Evolutionary conservation across 768 basidiomycete genomes (phyloP).

Genomic region (Termitomyces bulborhizus): DNA sequence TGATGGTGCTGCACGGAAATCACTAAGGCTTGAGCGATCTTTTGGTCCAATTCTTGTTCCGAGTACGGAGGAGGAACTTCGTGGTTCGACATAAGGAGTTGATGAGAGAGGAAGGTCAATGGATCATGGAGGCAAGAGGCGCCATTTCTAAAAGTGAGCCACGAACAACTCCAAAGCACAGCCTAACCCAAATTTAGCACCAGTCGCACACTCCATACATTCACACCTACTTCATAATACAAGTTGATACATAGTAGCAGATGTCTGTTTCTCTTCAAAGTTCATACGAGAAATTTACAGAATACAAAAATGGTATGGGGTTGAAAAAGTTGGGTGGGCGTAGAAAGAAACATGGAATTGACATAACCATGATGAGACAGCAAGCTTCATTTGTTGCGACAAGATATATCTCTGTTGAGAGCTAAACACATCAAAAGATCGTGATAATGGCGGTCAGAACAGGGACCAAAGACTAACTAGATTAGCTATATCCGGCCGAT

Average conservation of each 20-base stretch:
- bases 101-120: not conserved
- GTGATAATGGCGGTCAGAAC: not conserved
- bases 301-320: not conserved
- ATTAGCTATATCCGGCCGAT: too few species aligned
- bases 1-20: slow-evolving; percentile 28
- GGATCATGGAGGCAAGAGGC: not conserved
- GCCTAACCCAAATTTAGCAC: not conserved
- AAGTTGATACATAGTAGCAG: not conserved
- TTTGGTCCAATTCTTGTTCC: slow-evolving; percentile 49
- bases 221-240: not conserved
- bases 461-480: not conserved
- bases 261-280: not conserved
- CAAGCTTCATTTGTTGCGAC: not conserved
- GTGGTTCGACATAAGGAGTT: slow-evolving; percentile 14
- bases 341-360: not conserved
- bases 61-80: slow-evolving; percentile 38
- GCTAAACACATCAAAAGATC: not conserved
- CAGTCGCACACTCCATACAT: not conserved
- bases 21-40: slow-evolving; percentile 35
- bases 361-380: not conserved
- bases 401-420: not conserved
- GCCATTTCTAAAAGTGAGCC: not conserved
- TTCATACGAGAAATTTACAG: not conserved
- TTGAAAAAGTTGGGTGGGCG: not conserved
- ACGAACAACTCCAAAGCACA: not conserved